Conservation (phyloP, 768 basidiomycete genomes). For the Pleurotus platypus region DNA sequence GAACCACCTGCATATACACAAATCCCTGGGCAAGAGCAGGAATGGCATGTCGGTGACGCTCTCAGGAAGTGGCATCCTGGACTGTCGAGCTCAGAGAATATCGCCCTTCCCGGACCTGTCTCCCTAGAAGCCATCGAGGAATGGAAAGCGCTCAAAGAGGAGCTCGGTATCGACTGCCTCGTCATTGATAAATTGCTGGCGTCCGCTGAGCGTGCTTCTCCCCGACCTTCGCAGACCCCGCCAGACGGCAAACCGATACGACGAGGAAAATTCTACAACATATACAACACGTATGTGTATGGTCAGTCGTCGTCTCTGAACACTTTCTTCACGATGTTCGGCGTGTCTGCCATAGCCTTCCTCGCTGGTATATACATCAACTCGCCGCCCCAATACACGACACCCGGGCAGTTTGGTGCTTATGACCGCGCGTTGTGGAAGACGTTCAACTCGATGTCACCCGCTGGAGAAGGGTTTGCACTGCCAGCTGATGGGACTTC, state of each 20-base stretch:
- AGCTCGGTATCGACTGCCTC: conserved; percentile 72
- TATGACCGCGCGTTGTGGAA: conserved; percentile 80
- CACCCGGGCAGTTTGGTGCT: conserved; percentile 67
- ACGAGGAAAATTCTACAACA: conserved; percentile 71
- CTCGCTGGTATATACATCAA: conserved; percentile 56
- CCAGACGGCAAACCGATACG: conserved; percentile 17
- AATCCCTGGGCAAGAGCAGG: conserved; percentile 40
- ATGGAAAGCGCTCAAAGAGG: conserved; percentile 77
- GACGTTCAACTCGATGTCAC: conserved; percentile 72
- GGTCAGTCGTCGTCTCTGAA: conserved; percentile 28
- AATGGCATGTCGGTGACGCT: conserved; percentile 52
- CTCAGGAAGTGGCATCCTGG: conserved; percentile 74
- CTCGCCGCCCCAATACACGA: conserved; percentile 45
- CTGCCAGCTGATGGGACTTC: conserved; percentile 45
- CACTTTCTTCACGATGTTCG: conserved; percentile 56
- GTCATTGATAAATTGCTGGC: conserved; percentile 74
- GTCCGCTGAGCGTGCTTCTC: conserved; percentile 25
- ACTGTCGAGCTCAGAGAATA: conserved; percentile 37
- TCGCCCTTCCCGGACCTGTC: conserved; percentile 43
- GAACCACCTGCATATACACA: conserved; percentile 75
- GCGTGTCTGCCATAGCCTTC: conserved; percentile 59
- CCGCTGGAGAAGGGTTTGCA: conserved; percentile 66
- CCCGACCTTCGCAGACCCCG: conserved; percentile 9
- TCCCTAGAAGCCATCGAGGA: conserved; percentile 68
- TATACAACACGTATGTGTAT: conserved; percentile 74